These are phyloP conservation scores for Crataegus laevigata DNA, from an alignment of 306 rosid species.

Conservation along the genomic window DNA sequence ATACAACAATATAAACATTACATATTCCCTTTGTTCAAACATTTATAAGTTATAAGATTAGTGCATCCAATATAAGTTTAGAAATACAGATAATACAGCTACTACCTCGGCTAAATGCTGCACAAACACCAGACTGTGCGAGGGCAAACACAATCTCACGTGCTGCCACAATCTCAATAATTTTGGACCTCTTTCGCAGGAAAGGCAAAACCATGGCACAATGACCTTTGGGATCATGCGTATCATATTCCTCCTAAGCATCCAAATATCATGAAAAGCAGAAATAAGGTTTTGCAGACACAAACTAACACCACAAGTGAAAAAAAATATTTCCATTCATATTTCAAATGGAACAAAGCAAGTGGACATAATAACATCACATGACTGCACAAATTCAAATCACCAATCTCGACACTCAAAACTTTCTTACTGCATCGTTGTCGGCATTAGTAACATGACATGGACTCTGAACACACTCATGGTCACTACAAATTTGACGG, in stretches of 20 bases:
- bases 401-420: neutral
- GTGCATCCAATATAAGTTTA: neutral
- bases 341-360: neutral
- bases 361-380: neutral
- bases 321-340: neutral
- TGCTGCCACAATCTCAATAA: conserved; percentile 85
- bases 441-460: neutral
- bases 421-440: neutral
- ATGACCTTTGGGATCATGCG: conserved; percentile 68
- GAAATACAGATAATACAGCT: neutral
- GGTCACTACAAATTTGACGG: neutral
- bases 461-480: neutral
- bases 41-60: conserved; percentile 8
- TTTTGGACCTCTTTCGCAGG: conserved; percentile 65
- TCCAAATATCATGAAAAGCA: neutral
- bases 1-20: conserved; percentile 23
- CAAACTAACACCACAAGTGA: neutral
- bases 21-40: conserved; percentile 4
- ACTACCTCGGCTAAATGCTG: conserved; percentile 83
- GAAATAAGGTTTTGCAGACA: neutral
- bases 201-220: conserved; percentile 59
- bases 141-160: conserved; percentile 71
- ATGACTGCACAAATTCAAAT: neutral
- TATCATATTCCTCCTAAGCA: conserved; percentile 61
- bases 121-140: conserved; percentile 85